Evolutionary conservation across 495 filamentous ascomycete genomes (phyloP).

Genomic region (Trichoderma erinaceum): DNA sequence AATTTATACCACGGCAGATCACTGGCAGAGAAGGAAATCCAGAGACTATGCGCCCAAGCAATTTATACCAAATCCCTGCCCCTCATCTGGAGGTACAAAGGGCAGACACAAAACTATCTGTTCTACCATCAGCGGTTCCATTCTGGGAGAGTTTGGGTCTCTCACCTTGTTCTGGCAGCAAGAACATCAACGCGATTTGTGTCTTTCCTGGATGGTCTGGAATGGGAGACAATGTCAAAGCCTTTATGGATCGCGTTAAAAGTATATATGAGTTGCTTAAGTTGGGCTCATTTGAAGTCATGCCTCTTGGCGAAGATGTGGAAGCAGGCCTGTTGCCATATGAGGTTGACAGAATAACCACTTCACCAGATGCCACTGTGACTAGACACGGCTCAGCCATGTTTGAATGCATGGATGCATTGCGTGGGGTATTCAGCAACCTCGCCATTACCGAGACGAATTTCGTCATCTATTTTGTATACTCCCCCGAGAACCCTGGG

Average conservation of each 20-base stretch:
- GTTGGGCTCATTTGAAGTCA: constrained; percentile 62
- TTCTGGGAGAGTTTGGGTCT: constrained; percentile 94
- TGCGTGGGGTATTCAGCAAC: constrained; percentile 33
- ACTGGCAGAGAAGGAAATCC: constrained; percentile 21
- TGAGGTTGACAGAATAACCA: constrained; percentile 33
- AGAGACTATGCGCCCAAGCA: constrained; percentile 32
- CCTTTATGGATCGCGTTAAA: constrained; percentile 65
- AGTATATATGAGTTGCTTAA: constrained; percentile 73
- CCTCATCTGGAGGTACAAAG: constrained; percentile 76
- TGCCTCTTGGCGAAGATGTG: constrained; percentile 45
- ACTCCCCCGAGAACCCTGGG: constrained; percentile 59
- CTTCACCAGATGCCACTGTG: constrained; percentile 24
- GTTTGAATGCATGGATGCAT: constrained; percentile 27
- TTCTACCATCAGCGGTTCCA: constrained; percentile 68
- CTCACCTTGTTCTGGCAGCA: constrained; percentile 67
- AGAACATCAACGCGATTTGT: constrained; percentile 74
- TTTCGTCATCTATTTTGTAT: constrained; percentile 81
- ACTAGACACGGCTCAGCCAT: constrained; percentile 26
- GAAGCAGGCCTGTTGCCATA: constrained; percentile 56
- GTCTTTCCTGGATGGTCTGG: constrained; percentile 63
- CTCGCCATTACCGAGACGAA: constrained; percentile 41
- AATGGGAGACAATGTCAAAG: constrained; percentile 51
- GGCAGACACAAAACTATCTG: constrained; percentile 63
- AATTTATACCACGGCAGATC: constrained; percentile 38
- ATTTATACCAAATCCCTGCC: constrained; percentile 45